Evolutionary conservation across 768 basidiomycete species (phyloP).

Genomic region (Lactarius trivialis): DNA sequence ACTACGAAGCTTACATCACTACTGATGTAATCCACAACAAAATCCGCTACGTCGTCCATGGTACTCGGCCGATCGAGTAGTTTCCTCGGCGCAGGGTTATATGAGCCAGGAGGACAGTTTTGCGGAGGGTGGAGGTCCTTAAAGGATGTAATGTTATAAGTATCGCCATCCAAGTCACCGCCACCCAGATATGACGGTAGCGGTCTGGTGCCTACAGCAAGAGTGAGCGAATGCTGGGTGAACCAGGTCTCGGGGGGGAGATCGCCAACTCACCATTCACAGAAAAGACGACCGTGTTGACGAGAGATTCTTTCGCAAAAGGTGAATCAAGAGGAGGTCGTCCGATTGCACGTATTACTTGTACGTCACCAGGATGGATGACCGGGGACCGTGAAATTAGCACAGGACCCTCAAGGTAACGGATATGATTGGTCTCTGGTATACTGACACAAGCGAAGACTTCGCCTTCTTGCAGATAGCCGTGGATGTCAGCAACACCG

Average conservation of each 20-base stretch:
- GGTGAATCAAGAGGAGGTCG: constrained; percentile 47
- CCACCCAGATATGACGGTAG: constrained; percentile 59
- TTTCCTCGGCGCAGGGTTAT: constrained; percentile 43
- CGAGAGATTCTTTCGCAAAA: constrained; percentile 43
- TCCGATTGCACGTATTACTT: constrained; percentile 54
- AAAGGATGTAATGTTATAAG: constrained; percentile 40
- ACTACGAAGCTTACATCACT: constrained; percentile 34
- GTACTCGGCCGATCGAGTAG: constrained; percentile 42
- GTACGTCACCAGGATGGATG: constrained; percentile 65
- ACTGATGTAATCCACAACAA: constrained; percentile 62
- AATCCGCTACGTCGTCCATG: constrained; percentile 60
- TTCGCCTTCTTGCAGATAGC: constrained; percentile 44
- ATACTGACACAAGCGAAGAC: constrained; percentile 56
- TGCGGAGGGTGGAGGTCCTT: constrained; percentile 26
- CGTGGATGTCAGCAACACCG: constrained; percentile 62
- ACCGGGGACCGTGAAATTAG: constrained; percentile 59
- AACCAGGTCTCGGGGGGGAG: neutral
- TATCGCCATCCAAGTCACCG: constrained; percentile 64
- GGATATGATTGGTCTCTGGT: constrained; percentile 30
- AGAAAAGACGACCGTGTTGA: constrained; percentile 65
- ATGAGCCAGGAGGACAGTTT: constrained; percentile 38
- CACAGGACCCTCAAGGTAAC: constrained; percentile 48
- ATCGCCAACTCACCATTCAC: constrained; percentile 38
- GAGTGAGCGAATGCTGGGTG: neutral
- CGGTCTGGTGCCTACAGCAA: constrained; percentile 45